These are phyloP conservation scores for Leccinum fibrillosum DNA, from an alignment of 768 basidiomycete genomes.

Conservation along the genomic window DNA sequence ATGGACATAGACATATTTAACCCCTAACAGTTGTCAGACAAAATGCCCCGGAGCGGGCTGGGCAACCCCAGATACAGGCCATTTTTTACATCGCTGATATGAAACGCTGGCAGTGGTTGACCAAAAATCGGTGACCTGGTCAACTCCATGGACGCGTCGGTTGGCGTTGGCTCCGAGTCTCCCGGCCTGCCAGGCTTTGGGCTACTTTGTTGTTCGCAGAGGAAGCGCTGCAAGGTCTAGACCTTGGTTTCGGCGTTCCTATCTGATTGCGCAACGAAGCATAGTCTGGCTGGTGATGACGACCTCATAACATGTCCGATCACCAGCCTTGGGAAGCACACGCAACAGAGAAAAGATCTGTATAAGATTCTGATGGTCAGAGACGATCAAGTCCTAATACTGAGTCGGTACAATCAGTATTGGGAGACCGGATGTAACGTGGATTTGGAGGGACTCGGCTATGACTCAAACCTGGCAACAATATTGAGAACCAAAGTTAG, in stretches of 20 bases:
- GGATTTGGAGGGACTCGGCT: not conserved
- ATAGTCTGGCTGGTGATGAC: not conserved
- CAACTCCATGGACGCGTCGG: not conserved
- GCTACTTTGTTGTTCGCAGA: not conserved
- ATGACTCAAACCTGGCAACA: not conserved
- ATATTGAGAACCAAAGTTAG: not conserved
- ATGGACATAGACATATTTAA: not conserved
- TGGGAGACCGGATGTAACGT: not conserved
- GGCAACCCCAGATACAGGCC: too few species aligned
- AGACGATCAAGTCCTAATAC: not conserved
- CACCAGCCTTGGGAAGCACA: not conserved
- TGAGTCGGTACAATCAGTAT: not conserved
- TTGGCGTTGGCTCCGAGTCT: not conserved
- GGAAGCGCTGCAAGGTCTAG: too few species aligned
- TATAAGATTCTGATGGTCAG: not conserved
- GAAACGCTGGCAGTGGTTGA: not conserved
- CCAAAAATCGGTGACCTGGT: not conserved
- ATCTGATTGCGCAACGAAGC: not conserved
- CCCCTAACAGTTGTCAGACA: not conserved
- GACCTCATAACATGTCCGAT: not conserved
- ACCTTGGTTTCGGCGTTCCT: too few species aligned
- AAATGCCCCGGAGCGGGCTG: not conserved
- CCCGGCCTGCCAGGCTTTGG: not conserved
- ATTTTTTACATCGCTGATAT: not conserved
- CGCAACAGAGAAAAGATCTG: too few species aligned